These are phyloP conservation scores for Phytophthora idaei DNA, from an alignment of 352 stramenopile genomes.

Conservation along the genomic window DNA sequence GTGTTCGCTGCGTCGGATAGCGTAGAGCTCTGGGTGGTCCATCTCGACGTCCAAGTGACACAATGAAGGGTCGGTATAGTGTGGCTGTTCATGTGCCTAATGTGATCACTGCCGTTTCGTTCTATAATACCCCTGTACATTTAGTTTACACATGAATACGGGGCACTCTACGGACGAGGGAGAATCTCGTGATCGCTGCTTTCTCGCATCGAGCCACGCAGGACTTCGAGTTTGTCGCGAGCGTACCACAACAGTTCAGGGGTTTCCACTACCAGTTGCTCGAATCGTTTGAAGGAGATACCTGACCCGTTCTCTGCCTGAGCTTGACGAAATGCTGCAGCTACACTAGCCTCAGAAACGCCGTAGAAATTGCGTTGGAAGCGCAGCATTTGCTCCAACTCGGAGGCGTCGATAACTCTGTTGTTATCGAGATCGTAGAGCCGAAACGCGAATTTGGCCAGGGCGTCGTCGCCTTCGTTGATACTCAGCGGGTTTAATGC, in stretches of 20 bases:
- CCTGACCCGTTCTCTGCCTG: conserved; percentile 16
- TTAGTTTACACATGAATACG: conserved; percentile 29
- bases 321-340: conserved; percentile 32
- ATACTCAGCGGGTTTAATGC: conserved; percentile 48
- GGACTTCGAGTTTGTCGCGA: conserved; percentile 53
- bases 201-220: conserved; percentile 56
- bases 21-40: conserved; percentile 36
- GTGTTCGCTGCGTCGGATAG: conserved; percentile 65
- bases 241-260: conserved; percentile 57
- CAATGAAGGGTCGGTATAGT: conserved; percentile 11
- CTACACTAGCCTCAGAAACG: conserved; percentile 31
- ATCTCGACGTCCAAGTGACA: conserved; percentile 5
- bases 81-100: conserved; percentile 11
- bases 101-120: neutral
- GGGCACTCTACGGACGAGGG: conserved; percentile 7
- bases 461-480: conserved; percentile 39
- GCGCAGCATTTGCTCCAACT: conserved; percentile 55
- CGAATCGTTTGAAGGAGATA: conserved; percentile 54
- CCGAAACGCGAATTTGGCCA: conserved; percentile 64
- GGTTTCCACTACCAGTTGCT: conserved; percentile 40
- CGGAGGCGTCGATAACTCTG: conserved; percentile 51
- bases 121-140: conserved; percentile 8
- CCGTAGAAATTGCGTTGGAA: conserved; percentile 63
- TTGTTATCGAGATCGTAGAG: conserved; percentile 74
- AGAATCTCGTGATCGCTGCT: conserved; percentile 11